A percentile compares a stretch with the other conserved stretches of the same genome.
Evolutionary conservation across 257 asterid genomes (phyloP).

Genomic region (Eucommia ulmoides): DNA sequence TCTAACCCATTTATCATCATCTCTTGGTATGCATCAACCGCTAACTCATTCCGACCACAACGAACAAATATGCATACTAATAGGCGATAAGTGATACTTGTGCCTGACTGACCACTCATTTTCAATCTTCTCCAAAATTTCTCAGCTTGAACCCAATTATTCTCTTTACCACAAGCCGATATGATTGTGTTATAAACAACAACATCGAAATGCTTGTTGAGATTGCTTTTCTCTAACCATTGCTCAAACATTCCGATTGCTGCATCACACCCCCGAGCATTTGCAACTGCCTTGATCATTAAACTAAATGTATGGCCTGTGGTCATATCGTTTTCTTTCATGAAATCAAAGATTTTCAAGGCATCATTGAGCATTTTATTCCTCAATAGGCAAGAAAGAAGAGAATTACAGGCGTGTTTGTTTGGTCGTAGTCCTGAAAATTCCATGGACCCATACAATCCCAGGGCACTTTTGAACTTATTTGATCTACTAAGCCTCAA

Average conservation of each 20-base stretch:
- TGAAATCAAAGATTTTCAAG: slow-evolving; percentile 39
- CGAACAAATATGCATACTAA: slow-evolving; percentile 71
- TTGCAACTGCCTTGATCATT: slow-evolving; percentile 70
- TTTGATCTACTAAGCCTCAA: slow-evolving; percentile 71
- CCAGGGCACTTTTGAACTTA: slow-evolving; percentile 51
- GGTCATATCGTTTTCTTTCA: slow-evolving; percentile 32
- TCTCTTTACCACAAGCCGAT: slow-evolving; percentile 40
- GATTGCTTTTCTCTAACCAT: slow-evolving; percentile 22
- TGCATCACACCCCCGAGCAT: slow-evolving; percentile 26
- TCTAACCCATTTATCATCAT: slow-evolving; percentile 48
- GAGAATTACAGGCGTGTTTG: slow-evolving; percentile 80
- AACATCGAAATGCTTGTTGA: slow-evolving; percentile 38
- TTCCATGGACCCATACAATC: slow-evolving; percentile 61
- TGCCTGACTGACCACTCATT: slow-evolving; percentile 38
- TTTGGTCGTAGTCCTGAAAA: slow-evolving; percentile 45
- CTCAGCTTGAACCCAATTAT: slow-evolving; percentile 46
- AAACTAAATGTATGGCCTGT: slow-evolving; percentile 73
- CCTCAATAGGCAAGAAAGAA: slow-evolving; percentile 61
- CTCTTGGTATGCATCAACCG: slow-evolving; percentile 78
- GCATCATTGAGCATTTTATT: slow-evolving; percentile 55
- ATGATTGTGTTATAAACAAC: slow-evolving; percentile 85
- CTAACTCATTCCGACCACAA: slow-evolving; percentile 65
- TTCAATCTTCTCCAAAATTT: slow-evolving; percentile 57
- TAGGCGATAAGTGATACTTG: slow-evolving; percentile 57
- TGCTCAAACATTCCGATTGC: slow-evolving; percentile 62